Base-by-base conservation (phyloP, 1,139 yeast genomes). In the Yamadazyma membranifaciens region DNA sequence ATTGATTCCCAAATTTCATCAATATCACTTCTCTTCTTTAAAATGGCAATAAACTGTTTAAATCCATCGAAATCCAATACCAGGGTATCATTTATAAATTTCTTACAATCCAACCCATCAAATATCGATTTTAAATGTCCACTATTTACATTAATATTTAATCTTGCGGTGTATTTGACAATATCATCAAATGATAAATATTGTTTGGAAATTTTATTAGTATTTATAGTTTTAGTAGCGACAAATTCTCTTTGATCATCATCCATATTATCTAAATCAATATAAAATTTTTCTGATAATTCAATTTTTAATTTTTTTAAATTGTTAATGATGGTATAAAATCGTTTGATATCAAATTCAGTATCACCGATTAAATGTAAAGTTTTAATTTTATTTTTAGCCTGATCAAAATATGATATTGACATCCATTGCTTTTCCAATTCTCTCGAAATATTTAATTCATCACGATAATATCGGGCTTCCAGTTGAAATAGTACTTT, bases 381-480 rank as follows among this genome's bases (percentile, higher is more conserved):
- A 4, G 75, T 69, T 50, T 77, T 78, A 33, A 74, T 57, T 45
- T 69, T 74, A 32, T 80, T 80, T 47, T 84, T 83, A 41, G 78
- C 64, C 44, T 77, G 76, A 49, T 76, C 73, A 33, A 68, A 75
- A 55, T 87, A 91, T 11, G 87, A 78, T 26, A 92, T 76, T 0
- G 96, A 83, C 1, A 87, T 73, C 98, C 98, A 92, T 14, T 78
- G 67, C 11, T 70, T 66, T 37, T 81, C 80, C 40, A 75, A 76
- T 37, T 84, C 89, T 36, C 78, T 67, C 1, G 91, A 77, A 1
- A 89, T 75, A 36, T 83, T 83, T 47, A 87, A 75, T 58, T 87
- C 95, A 54, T 91, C 96, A 44, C 96, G 68, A 55, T 88, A 91
- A 47, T 86, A 85, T 22, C 77, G 72, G 1, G 96, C 97, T 50